These are phyloP conservation scores for Cronartium quercuum DNA, from an alignment of 1,284 basidiomycete species.

Conservation along the genomic window DNA sequence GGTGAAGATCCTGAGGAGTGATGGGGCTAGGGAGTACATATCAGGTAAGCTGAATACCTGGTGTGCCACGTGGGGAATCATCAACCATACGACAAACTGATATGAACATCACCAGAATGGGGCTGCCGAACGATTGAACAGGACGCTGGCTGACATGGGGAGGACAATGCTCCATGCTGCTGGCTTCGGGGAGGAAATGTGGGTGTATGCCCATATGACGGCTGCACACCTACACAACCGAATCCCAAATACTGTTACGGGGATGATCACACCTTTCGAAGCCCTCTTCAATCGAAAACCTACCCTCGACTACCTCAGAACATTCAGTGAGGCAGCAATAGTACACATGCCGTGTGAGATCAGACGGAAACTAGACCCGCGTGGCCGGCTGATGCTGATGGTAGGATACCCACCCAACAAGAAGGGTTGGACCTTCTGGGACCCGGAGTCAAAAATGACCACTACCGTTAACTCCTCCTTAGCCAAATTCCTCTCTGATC, in stretches of 20 bases:
- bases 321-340: not conserved
- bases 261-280: not conserved
- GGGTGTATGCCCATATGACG: not conserved
- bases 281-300: not conserved
- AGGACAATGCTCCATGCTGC: not conserved
- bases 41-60: not conserved
- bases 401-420: not conserved
- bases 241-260: not conserved
- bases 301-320: not conserved
- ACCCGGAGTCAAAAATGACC: not conserved
- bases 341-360: not conserved
- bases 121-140: not conserved
- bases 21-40: not conserved
- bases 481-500: not conserved
- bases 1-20: not conserved
- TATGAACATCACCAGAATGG: not conserved
- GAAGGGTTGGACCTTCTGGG: conserved; percentile 9
- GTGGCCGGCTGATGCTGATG: not conserved
- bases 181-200: not conserved
- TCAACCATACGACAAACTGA: not conserved
- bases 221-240: conserved; percentile 8
- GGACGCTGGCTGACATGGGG: not conserved
- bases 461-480: not conserved
- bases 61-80: not conserved
- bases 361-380: not conserved